phyloP scores from a whole-genome alignment of 176 grass and related monocot species.

The Guadua angustifolia region DNA sequence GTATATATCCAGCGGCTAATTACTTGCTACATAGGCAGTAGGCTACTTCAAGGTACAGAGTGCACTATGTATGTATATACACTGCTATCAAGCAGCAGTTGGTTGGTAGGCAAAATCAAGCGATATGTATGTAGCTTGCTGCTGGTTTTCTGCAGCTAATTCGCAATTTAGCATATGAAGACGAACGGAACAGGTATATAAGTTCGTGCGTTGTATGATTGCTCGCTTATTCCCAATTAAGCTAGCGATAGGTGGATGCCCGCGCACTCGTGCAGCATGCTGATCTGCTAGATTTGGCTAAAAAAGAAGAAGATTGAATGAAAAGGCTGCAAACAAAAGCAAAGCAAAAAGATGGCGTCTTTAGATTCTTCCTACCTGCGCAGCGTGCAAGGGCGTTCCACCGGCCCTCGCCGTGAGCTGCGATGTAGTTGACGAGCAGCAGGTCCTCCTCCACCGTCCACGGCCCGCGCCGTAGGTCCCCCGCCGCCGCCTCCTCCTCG shows the following conservation, averaged over 20 bases:
- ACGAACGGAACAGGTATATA: neutral
- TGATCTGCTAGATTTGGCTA: neutral
- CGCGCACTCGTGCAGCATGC: neutral
- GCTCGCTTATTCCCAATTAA: neutral
- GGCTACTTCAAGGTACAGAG: neutral
- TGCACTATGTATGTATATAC: fast-evolving
- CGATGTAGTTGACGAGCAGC: conserved; percentile 76
- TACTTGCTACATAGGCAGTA: neutral
- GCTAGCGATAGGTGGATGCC: neutral
- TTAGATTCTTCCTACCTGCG: conserved; percentile 48
- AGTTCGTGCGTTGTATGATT: neutral
- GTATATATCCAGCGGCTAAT: neutral
- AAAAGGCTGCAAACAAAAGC: neutral
- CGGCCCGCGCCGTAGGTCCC: conserved; percentile 68
- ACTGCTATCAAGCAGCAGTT: neutral
- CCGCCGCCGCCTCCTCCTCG: conserved; percentile 33
- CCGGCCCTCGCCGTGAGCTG: conserved; percentile 70
- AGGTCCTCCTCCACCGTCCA: conserved; percentile 94
- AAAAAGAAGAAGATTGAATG: neutral
- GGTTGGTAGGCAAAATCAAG: neutral
- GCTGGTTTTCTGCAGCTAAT: neutral
- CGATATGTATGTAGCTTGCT: no score
- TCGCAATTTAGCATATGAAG: neutral
- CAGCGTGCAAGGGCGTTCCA: conserved; percentile 91
- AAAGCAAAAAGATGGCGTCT: neutral